phyloP scores from a whole-genome alignment of 1,284 basidiomycete species.

The Athelia sp. region DNA sequence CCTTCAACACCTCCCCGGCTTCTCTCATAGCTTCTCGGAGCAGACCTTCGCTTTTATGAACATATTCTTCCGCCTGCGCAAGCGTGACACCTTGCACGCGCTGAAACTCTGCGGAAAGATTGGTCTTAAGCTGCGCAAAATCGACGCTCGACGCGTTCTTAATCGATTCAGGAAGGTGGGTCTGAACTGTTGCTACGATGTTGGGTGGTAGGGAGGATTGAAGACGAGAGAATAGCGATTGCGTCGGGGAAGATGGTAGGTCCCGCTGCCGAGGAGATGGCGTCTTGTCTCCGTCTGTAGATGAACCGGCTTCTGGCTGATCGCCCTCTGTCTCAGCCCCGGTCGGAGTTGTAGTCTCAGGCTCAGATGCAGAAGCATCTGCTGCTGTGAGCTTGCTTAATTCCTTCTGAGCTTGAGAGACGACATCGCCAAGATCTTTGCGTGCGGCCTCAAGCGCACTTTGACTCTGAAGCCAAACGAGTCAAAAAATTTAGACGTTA shows the following conservation, averaged over 20 bases:
- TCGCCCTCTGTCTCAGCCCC: constrained; percentile 7
- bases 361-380: constrained; percentile 7
- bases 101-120: constrained; percentile 66
- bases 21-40: constrained; percentile 68
- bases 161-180: constrained; percentile 61
- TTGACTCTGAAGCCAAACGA: constrained; percentile 77
- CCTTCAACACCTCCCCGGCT: constrained; percentile 71
- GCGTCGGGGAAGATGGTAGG: constrained; percentile 20
- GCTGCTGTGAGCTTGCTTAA: constrained; percentile 57
- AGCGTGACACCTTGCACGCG: constrained; percentile 68
- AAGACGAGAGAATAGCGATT: constrained; percentile 61
- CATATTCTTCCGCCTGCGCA: constrained; percentile 79
- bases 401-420: constrained; percentile 80
- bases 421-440: constrained; percentile 72
- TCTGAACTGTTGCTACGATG: constrained; percentile 64
- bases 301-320: constrained; percentile 14
- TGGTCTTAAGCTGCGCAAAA: constrained; percentile 58
- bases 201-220: constrained; percentile 70
- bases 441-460: constrained; percentile 61
- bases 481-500: no score
- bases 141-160: constrained; percentile 62
- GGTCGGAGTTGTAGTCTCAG: constrained; percentile 6
- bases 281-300: constrained; percentile 19
- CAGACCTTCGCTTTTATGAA: constrained; percentile 71
- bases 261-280: constrained; percentile 13